Evolutionary conservation across 306 rosid genomes (phyloP), one percentile per base, ranked within the genome.

Genomic region (Quercus ilex): DNA sequence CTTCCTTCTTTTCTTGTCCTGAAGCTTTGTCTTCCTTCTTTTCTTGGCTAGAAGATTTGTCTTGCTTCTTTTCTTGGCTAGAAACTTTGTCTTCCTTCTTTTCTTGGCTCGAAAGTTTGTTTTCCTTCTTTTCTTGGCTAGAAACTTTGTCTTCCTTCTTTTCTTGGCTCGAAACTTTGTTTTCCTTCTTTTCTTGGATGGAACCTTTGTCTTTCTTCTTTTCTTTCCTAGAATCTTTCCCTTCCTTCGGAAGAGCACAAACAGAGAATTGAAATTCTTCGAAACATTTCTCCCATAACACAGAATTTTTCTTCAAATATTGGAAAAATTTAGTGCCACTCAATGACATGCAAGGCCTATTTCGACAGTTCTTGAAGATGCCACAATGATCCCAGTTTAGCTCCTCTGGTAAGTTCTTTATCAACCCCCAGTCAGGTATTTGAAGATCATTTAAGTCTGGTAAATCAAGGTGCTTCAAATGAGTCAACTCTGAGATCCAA

Each of bases 331-430:
- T 3, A 28, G 46, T 31, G 43, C 71, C 71, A 23, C 78, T 80
- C 25, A 79, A 53, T 3, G 74, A 77, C 1, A 81, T 52, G 35
- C 76, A 85, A 41, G 80, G 77, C 59, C 33, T 52, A 1, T 12
- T 1, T 3, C 19, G 1, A 18, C 5, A 3, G 51, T 7, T 49
- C 69, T 78, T 35, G 41, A 74, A 62, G 74, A 77, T 59, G 38
- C 71, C 74, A 30, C 74, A 74, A 49, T 51, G 65, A n/a, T 15
- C 73, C 85, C 77, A 85, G 53, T 85, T 77, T 21, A 84, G 71
- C 46, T 77, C 59, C 19, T 83, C 80, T 0, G 85, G 88, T 43
- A 85, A 41, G 26, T 33, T 51, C 62, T 69, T 53, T 69, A 83
- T 69, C 52, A 7, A 23, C 28, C 23, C 59, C 82, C 81, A 74